Percentiles rank a stretch among this genome's conserved stretches.
Evolutionary conservation across 768 basidiomycete species (phyloP).

Genomic region (Phlebiopsis flavidoalba): DNA sequence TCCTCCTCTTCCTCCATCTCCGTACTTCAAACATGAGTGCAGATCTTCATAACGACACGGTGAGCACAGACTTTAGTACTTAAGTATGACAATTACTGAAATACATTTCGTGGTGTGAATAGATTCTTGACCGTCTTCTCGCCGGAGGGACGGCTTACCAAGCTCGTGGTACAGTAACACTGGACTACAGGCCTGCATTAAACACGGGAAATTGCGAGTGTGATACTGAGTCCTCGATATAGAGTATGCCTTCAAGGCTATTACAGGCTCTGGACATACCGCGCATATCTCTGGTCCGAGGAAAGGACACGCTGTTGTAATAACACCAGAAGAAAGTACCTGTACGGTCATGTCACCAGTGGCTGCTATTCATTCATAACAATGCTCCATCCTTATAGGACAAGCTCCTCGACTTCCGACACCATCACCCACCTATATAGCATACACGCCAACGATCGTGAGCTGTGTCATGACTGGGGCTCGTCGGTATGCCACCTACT

Average conservation of each 20-base stretch:
- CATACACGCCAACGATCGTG: constrained; percentile 93
- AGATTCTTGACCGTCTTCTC: constrained; percentile 97
- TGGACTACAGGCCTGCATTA: background rate
- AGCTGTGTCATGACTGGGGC: constrained; percentile 98
- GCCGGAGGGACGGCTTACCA: constrained; percentile 97
- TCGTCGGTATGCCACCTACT: constrained; percentile 56
- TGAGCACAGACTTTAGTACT: constrained; percentile 16
- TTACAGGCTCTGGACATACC: constrained; percentile 94
- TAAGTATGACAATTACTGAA: background rate
- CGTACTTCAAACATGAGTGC: constrained; percentile 60
- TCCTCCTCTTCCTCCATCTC: constrained; percentile 16
- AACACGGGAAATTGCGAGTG: no score
- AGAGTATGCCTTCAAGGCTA: constrained; percentile 99
- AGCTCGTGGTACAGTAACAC: constrained; percentile 77
- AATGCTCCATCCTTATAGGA: constrained; percentile 49
- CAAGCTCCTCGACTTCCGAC: constrained; percentile 90
- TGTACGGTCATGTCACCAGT: constrained; percentile 45
- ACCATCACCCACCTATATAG: constrained; percentile 95
- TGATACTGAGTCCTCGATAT: background rate
- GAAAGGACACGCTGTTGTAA: constrained; percentile 94
- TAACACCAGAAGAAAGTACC: constrained; percentile 99
- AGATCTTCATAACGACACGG: constrained; percentile 94
- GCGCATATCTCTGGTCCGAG: constrained; percentile 88
- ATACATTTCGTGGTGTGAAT: background rate
- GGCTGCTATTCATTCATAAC: background rate